Base-by-base conservation (phyloP, 352 stramenopile genomes). In the Nothophytophthora sp. region DNA sequence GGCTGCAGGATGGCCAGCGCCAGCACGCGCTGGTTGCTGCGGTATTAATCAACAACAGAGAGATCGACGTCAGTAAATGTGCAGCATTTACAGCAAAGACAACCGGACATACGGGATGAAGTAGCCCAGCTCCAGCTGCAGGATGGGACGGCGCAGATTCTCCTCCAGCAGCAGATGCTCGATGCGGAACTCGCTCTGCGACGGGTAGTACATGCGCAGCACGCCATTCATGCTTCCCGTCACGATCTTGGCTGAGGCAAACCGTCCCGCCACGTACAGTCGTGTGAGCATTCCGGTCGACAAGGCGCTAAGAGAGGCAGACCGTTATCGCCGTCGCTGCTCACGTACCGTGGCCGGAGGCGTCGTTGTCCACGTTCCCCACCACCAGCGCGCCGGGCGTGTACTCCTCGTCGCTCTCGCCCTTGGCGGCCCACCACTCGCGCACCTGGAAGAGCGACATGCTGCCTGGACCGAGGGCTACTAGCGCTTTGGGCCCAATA, bases 361-460 rank as follows among this genome's bases (percentile, higher is more conserved):
- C 41, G 46, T 94, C 81, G 43, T 96, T 96, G 69, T 96, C 89
- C 20, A 93, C 75, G 50, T 97, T 97, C 28, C 87, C 87, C 22
- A 96, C 65, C 6, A 66, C 73, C 18, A 97, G 67, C 15, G 67
- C 82, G 1, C 81, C 84, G 22, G 72, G 70, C 39, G 86, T 84
- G 51, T 89, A 96, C 53, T 97, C 89, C 42, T 96, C 89, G 25
- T 72, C 61, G 43, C 55, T 50, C 50, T 88, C 81, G 49, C 78
- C 74, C 65, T 81, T 86, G 33, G 79, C 72, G 37, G 67, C 51
- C 89, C 89, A 97, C 86, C 87, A 97, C 58, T 96, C 85, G 52
- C 86, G 76, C 44, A 89, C 76, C 58, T 94, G 83, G 77, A 97
- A 97, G 51, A 97, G 81, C 55, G 86, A 96, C 86, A 96, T 96